phyloP scores from a whole-genome alignment of 2,329 filamentous ascomycete genomes.

The Alternaria sp. region DNA sequence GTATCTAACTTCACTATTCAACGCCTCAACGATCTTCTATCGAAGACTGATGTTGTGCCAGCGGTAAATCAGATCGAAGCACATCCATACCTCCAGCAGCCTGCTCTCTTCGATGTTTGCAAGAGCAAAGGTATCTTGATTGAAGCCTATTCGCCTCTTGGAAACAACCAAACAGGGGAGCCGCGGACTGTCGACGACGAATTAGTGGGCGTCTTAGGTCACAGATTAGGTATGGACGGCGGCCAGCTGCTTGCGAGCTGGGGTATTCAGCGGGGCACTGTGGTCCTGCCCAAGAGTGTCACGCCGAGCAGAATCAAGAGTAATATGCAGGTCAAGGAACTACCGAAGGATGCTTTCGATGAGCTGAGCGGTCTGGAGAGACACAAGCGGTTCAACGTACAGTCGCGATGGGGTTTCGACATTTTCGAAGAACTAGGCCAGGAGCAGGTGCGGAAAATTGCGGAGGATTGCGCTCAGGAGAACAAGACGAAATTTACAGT shows the following conservation, averaged over 20 bases:
- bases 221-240: conserved; percentile 66
- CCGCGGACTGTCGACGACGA: conserved; percentile 60
- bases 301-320: conserved; percentile 74
- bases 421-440: conserved; percentile 38
- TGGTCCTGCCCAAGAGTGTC: conserved; percentile 84
- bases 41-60: conserved; percentile 67
- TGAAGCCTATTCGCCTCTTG: conserved; percentile 76
- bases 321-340: conserved; percentile 73
- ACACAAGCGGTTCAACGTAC: conserved; percentile 37
- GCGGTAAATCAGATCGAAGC: conserved; percentile 65
- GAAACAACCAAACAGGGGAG: conserved; percentile 67
- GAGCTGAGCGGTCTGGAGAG: conserved; percentile 60
- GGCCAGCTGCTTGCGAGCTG: conserved; percentile 80
- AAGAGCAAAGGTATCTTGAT: conserved; percentile 74
- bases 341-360: conserved; percentile 74
- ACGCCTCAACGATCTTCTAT: conserved; percentile 75
- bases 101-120: conserved; percentile 70
- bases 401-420: conserved; percentile 35
- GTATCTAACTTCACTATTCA: conserved; percentile 83
- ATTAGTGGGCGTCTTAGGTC: conserved; percentile 26
- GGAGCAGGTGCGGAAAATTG: conserved; percentile 29
- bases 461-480: conserved; percentile 25
- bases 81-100: conserved; percentile 60
- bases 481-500: conserved; percentile 31
- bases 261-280: conserved; percentile 80